Evolutionary conservation across 2,329 filamentous ascomycete species (phyloP), one percentile per base, ranked within the genome.

Genomic region (Ophiostoma tasmaniense): DNA sequence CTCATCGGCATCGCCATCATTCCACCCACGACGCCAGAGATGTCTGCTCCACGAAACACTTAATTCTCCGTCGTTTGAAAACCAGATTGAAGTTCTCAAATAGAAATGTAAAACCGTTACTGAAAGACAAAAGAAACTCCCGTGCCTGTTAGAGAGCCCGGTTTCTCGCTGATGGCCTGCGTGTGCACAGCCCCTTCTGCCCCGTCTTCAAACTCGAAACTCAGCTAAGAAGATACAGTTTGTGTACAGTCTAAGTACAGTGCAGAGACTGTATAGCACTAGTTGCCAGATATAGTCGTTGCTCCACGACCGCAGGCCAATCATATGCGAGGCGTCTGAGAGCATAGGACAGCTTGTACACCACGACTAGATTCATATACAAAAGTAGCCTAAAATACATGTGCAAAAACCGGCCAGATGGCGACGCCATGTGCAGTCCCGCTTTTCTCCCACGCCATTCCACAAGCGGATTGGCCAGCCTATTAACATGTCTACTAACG

Each of bases 161-260:
- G 11, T 39, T 39, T 39, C 11, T 14, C 14, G 37, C 42, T 20
- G 20, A n/a, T 52, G 20, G 45, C 22, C 45, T 22, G 45, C 45
- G 42, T 25, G 17, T 25, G 50, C 50, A 55, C 50, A 25, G 50
- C 50, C 50, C 22, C 50, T 11, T 55, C 22, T 8, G 45, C 50
- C 50, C 50, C 50, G 50, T 55, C 50, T 55, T 55, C n/a, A 55
- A 55, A 55, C 50, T 55, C 50, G 50, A 55, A 55, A 22, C 25
- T 22, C 50, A 22, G 50, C 50, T 22, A 55, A 55, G n/a, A 14
- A 22, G 8, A 50, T 33, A 33, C 33, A 33, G 33, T 33, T 20
- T 22, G n/a, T 20, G n/a, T 22, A 52, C 45, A 52, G 45, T 52
- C 5, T 52, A 22, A 14, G 22, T 10, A 55, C 50, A 55, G 50